A percentile compares a stretch with the other conserved stretches of the same genome.
These are phyloP conservation scores for Amylostereum areolatum DNA, from an alignment of 1,284 basidiomycete genomes.

Conservation along the genomic window DNA sequence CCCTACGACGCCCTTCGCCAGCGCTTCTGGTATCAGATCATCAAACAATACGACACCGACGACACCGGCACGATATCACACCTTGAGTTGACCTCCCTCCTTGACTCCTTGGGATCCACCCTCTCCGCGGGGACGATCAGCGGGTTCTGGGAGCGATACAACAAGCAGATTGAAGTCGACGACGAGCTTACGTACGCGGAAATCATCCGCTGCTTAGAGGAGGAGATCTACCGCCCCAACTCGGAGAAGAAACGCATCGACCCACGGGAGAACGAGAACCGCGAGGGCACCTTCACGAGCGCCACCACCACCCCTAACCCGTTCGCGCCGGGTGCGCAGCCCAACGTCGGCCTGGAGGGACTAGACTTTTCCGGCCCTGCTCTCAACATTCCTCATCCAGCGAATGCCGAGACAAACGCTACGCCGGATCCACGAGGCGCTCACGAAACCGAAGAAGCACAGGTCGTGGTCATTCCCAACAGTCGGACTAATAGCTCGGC, in stretches of 20 bases:
- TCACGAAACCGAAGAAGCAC: slow-evolving; percentile 37
- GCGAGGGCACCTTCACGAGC: slow-evolving; percentile 26
- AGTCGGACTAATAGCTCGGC: background rate
- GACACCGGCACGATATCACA: slow-evolving; percentile 76
- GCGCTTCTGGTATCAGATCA: slow-evolving; percentile 88
- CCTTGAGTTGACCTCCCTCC: slow-evolving; percentile 91
- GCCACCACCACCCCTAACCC: slow-evolving; percentile 43
- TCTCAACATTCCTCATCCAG: slow-evolving; percentile 19
- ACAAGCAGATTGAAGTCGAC: slow-evolving; percentile 52
- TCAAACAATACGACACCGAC: slow-evolving; percentile 89
- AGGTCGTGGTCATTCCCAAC: slow-evolving; percentile 30
- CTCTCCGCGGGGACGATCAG: slow-evolving; percentile 77
- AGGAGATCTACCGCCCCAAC: slow-evolving; percentile 66
- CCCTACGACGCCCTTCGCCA: slow-evolving; percentile 90
- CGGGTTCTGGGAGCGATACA: slow-evolving; percentile 74
- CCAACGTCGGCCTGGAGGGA: slow-evolving; percentile 42
- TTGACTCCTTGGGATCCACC: slow-evolving; percentile 94
- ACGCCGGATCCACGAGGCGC: slow-evolving; percentile 8
- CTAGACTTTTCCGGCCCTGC: slow-evolving; percentile 62
- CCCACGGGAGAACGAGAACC: slow-evolving; percentile 28
- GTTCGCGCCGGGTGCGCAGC: slow-evolving; percentile 23
- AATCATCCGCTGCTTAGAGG: slow-evolving; percentile 75
- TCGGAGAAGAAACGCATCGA: slow-evolving; percentile 64
- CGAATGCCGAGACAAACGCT: slow-evolving; percentile 15
- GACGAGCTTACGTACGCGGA: slow-evolving; percentile 81